Percentiles rank a stretch among this genome's conserved stretches.
These are phyloP conservation scores for Eremochloa ophiuroides DNA, from an alignment of 176 grass and related monocot species.

Conservation along the genomic window DNA sequence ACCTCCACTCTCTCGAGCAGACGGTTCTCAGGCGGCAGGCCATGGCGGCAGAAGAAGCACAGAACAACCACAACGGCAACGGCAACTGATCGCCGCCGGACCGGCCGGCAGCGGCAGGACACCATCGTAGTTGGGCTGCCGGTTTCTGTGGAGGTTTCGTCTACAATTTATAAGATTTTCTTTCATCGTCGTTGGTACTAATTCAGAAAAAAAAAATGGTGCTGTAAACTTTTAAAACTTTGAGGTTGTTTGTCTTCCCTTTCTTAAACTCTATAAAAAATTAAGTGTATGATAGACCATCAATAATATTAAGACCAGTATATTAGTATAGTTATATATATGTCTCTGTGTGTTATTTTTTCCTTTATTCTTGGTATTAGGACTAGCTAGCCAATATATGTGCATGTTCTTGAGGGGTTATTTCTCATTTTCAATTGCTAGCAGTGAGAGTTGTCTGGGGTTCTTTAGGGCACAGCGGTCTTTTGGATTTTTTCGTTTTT, in stretches of 20 bases:
- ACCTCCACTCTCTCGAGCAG: constrained; percentile 64
- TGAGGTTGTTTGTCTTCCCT: background rate
- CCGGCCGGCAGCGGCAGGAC: background rate
- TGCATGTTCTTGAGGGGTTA: background rate
- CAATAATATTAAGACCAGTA: background rate
- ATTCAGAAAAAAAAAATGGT: too few species aligned
- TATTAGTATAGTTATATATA: background rate
- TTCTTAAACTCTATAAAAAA: background rate
- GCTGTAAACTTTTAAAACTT: background rate
- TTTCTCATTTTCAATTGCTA: too few species aligned
- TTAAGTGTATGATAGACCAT: background rate
- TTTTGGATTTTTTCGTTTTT: too few species aligned
- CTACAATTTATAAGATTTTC: background rate
- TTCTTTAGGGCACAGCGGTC: too few species aligned
- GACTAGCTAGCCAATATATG: background rate
- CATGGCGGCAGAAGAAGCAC: background rate
- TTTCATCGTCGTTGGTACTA: background rate
- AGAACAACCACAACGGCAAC: background rate
- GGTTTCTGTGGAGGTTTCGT: background rate
- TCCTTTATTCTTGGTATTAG: too few species aligned
- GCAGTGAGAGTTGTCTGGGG: too few species aligned
- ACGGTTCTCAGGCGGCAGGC: constrained; percentile 32
- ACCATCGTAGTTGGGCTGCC: background rate
- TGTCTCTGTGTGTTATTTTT: background rate
- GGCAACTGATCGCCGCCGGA: background rate